Evolutionary conservation across 2,329 filamentous ascomycete genomes (phyloP), one percentile per base, ranked within the genome.

Genomic region (Fusarium globosum): DNA sequence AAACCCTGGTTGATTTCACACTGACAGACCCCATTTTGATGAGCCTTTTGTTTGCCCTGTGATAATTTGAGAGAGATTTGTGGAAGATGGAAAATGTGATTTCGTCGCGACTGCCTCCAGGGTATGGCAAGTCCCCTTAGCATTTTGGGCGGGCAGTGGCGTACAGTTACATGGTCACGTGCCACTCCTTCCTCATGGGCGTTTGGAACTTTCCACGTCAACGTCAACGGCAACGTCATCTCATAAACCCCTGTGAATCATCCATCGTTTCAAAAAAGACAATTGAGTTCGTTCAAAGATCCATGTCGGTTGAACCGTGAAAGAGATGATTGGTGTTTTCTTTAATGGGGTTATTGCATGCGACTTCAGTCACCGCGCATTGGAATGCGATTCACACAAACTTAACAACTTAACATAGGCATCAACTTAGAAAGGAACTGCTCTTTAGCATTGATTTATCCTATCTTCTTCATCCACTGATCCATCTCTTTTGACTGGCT

Each of bases 401-500:
- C 16, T 39, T 43, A 33, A 36, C n/a, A 39, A 28, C 41, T n/a
- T 11, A 16, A 41, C 7, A 57, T 33, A 46, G n/a, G 15, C 16
- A 23, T 36, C 30, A 52, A 61, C 14, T 59, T 72, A 14, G 64
- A 73, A 74, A 75, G 65, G 55, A 72, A 64, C 58, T 78, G 73
- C 73, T 51, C 73, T 65, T 62, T 75, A 65, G 73, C 72, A 77
- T 78, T 77, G 60, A 58, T 56, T 72, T 74, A 59, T 75, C 65
- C 71, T 74, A 74, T 65, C 62, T 74, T 67, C 46, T 69, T 68
- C 52, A 72, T 70, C 71, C 61, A 62, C 55, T 52, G 56, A 59
- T 62, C 69, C 75, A 41, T 57, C 75, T 76, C 75, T 78, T 78
- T 78, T 77, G 56, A 61, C 64, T 68, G 71, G 71, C 66, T 58